Conservation (phyloP, 257 asterid genomes). For the Solanum rostratum region DNA sequence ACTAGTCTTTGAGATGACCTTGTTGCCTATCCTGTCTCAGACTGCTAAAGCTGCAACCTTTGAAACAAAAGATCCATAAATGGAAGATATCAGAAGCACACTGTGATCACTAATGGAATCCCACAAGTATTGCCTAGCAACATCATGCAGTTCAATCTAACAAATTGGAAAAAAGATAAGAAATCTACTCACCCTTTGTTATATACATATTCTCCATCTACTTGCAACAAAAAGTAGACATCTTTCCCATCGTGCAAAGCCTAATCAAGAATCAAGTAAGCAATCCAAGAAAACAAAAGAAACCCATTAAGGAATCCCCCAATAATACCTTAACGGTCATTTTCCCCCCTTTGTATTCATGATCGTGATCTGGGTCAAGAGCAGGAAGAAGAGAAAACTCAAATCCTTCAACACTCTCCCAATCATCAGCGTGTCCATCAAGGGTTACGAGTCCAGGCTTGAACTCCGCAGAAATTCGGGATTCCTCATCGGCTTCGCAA, state of each 20-base stretch:
- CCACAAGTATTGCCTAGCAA: background rate
- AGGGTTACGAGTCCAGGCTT: slow-evolving; percentile 57
- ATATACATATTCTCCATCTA: slow-evolving; percentile 59
- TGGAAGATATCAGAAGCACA: background rate
- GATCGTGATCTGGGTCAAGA: slow-evolving; percentile 71
- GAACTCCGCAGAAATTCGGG: slow-evolving; percentile 51
- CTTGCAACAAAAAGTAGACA: slow-evolving; percentile 68
- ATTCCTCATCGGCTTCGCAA: slow-evolving; percentile 54
- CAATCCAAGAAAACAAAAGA: background rate
- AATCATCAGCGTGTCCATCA: slow-evolving; percentile 63
- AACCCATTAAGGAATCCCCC: background rate
- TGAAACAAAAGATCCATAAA: background rate
- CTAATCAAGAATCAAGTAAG: slow-evolving; percentile 17
- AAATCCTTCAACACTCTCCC: slow-evolving; percentile 58
- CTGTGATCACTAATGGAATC: background rate
- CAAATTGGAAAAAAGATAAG: background rate
- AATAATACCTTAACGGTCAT: slow-evolving; percentile 57
- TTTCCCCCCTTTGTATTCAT: slow-evolving; percentile 56
- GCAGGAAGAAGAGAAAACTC: slow-evolving; percentile 82
- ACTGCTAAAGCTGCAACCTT: background rate
- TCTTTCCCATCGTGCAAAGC: slow-evolving; percentile 80
- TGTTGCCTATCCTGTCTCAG: background rate
- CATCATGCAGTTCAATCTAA: background rate
- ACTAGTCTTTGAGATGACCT: background rate
- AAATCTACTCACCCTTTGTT: slow-evolving; percentile 50